A percentile compares a stretch with the other conserved stretches of the same genome.
These are phyloP conservation scores for Epichloe scottii DNA, from an alignment of 2,329 filamentous ascomycete genomes.

Conservation along the genomic window DNA sequence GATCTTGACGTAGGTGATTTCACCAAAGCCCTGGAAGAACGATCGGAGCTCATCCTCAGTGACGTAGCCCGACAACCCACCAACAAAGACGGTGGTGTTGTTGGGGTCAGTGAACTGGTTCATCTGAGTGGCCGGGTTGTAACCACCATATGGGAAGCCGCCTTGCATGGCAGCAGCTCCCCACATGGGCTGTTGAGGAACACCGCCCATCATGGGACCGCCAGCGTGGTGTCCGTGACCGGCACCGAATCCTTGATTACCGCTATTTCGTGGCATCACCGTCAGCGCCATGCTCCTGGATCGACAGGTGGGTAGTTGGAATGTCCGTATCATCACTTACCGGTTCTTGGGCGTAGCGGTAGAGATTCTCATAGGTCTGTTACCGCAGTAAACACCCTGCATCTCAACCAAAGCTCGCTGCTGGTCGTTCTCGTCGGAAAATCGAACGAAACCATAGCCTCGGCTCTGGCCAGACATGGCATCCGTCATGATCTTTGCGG, in stretches of 20 bases:
- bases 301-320: background rate
- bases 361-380: constrained; percentile 95
- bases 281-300: constrained; percentile 2
- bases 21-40: constrained; percentile 98
- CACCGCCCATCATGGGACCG: constrained; percentile 31
- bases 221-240: constrained; percentile 31
- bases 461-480: constrained; percentile 95
- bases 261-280: constrained; percentile 10
- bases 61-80: constrained; percentile 91
- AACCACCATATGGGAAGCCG: constrained; percentile 28
- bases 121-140: constrained; percentile 52
- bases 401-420: constrained; percentile 93
- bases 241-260: constrained; percentile 25
- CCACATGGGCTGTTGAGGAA: constrained; percentile 33
- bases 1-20: constrained; percentile 99
- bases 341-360: constrained; percentile 95
- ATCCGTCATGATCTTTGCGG: constrained; percentile 99
- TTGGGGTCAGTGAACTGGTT: constrained; percentile 99
- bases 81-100: constrained; percentile 98
- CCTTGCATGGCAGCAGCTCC: constrained; percentile 20
- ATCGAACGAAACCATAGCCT: constrained; percentile 95
- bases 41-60: constrained; percentile 99
- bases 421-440: constrained; percentile 90
- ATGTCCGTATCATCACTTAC: constrained; percentile 20
- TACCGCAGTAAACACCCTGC: constrained; percentile 98